Evolutionary conservation across 805 yeast species (phyloP), one percentile per base, ranked within the genome.

Genomic region (Pachysolen tannophilus): DNA sequence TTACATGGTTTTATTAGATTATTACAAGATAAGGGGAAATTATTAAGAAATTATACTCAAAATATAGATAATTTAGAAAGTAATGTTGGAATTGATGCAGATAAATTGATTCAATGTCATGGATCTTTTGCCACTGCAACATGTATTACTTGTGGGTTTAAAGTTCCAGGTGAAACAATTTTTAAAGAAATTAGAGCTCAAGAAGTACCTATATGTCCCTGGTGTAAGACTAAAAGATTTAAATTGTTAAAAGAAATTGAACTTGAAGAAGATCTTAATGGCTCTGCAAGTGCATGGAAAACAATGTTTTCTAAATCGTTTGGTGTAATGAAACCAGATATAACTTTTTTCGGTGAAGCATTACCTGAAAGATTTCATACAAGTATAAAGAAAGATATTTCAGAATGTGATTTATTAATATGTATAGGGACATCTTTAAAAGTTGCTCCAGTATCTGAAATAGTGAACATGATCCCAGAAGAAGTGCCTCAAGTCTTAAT

Each of bases 321-420:
- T 51, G 96, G 95, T 11, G 90, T 86, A 3, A 68, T 84, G 71
- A 87, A 88, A 53, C 97, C 97, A 0, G 94, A 87, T 52, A 87
- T 87, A 41, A 86, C 95, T 0, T 87, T 87, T 50, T 87, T 87
- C 46, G 95, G 95, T 11, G 96, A 87, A 54, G 74, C 78, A 11
- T 62, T 87, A 39, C 95, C 96, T 1, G 63, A 65, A 10, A 56
- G 66, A 32, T 87, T 80, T 50, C 88, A 85, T 46, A 67, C 69
- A 30, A 54, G 58, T 14, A 69, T 78, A 20, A 61, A 63, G 28
- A 66, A 68, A 28, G 96, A 88, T 51, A 63, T 78, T 6, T 47
- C 57, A 14, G 63, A 70, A 28, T 84, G 95, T 56, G 97, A 88
- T 55, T 61, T 87, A 36, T 60, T 88, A 30, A 67, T 87, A 5